A percentile compares a stretch with the other conserved stretches of the same genome.
phyloP scores from a whole-genome alignment of 2,329 filamentous ascomycete genomes.

The Alternaria sp. region DNA sequence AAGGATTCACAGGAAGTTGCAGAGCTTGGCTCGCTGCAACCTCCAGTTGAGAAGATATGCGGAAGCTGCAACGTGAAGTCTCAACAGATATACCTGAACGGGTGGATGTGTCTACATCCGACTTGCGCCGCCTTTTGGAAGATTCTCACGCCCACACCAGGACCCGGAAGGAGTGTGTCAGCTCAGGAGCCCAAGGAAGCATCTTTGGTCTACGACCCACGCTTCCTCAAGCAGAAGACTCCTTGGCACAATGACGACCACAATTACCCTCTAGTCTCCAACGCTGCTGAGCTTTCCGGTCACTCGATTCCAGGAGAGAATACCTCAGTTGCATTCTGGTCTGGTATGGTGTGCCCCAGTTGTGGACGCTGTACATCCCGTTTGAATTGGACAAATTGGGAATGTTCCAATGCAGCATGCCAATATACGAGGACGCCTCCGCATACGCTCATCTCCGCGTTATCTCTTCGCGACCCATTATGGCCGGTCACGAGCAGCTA shows the following conservation, averaged over 20 bases:
- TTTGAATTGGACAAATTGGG: slow-evolving; percentile 67
- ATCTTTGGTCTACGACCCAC: slow-evolving; percentile 59
- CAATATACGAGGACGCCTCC: slow-evolving; percentile 52
- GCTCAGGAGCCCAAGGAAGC: slow-evolving; percentile 36
- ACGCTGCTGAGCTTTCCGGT: slow-evolving; percentile 32
- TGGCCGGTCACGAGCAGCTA: slow-evolving; percentile 44
- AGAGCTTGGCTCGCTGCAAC: slow-evolving; percentile 36
- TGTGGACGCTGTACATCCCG: slow-evolving; percentile 69
- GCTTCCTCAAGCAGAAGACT: slow-evolving; percentile 64
- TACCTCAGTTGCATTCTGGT: slow-evolving; percentile 60
- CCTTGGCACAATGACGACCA: slow-evolving; percentile 49
- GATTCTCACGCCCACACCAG: slow-evolving; percentile 25
- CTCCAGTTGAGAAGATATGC: slow-evolving; percentile 47
- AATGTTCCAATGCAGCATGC: slow-evolving; percentile 62
- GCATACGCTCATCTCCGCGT: slow-evolving; percentile 36
- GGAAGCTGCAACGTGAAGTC: slow-evolving; percentile 38
- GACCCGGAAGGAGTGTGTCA: slow-evolving; percentile 22
- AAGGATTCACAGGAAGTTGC: slow-evolving; percentile 37
- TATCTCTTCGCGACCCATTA: slow-evolving; percentile 42
- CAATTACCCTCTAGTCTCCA: slow-evolving; percentile 45
- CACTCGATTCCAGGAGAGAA: slow-evolving; percentile 53
- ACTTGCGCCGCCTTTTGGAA: slow-evolving; percentile 64
- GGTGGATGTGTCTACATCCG: slow-evolving; percentile 66
- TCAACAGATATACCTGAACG: slow-evolving; percentile 51
- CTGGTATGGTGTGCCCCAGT: slow-evolving; percentile 69